phyloP scores from a whole-genome alignment of 179 eudicot genomes.

The Nepenthes alata region DNA sequence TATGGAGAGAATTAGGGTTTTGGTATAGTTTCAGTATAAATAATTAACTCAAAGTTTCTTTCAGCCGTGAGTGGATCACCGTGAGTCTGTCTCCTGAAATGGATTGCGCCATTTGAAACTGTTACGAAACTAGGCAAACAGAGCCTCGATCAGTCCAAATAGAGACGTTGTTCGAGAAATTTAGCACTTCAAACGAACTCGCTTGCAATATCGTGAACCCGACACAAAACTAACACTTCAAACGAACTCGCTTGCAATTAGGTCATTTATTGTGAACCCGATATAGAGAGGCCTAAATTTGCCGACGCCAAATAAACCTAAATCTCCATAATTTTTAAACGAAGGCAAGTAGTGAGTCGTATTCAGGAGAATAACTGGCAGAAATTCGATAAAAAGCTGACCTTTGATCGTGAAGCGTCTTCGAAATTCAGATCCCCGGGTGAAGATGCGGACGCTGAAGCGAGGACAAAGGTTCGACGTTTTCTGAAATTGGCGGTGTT shows the following conservation, averaged over 20 bases:
- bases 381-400: conserved; percentile 5
- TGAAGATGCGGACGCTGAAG: conserved; percentile 20
- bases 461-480: conserved; percentile 16
- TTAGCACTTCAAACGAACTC: no score
- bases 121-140: no score
- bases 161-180: no score
- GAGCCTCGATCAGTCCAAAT: no score
- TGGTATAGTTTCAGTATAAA: no score
- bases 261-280: neutral
- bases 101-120: no score
- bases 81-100: no score
- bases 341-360: neutral
- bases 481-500: conserved; percentile 3
- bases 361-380: neutral
- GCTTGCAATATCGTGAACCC: neutral
- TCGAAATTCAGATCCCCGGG: conserved; percentile 21
- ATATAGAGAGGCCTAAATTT: neutral
- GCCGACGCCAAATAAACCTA: neutral
- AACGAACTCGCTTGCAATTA: neutral
- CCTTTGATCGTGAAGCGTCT: conserved; percentile 37
- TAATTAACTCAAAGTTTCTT: no score
- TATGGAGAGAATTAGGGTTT: no score
- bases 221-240: neutral
- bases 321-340: neutral
- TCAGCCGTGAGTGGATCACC: no score